Evolutionary conservation across 2,329 filamentous ascomycete species (phyloP), one percentile per base, ranked within the genome.

Genomic region (Fusarium illudens): DNA sequence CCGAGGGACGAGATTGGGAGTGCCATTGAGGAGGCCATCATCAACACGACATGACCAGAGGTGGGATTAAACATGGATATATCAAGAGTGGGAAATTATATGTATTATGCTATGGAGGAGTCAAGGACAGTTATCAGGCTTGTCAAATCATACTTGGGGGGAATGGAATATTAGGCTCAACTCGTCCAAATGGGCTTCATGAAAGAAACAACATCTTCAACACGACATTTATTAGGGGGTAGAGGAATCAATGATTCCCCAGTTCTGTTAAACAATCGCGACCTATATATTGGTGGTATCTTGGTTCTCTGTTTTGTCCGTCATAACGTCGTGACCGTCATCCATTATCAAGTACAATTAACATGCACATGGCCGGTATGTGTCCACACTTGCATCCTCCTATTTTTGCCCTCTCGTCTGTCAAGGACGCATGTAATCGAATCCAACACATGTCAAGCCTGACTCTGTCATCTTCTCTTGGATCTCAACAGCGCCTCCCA

Each of bases 401-500:
- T 50, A 36, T 52, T 44, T 55, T 33, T 37, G 42, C 29, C 25
- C 34, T 53, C 32, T 27, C 42, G 22, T 34, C 30, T 19, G 11
- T 59, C 32, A 25, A 56, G 30, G 13, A 34, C 51, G 36, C 22
- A 33, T 4, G 17, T 13, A 20, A 50, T 42, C 20, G 20, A 20
- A 27, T 27, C 25, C 25, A 30, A 34, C 15, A 11, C 19, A 51
- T 34, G 30, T 17, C 20, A 44, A 30, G 48, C 12, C 12, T 37
- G 4, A 15, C 19, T 19, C 20, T 12, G 27, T 64, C 34, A 72
- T 55, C 56, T 46, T 54, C 72, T 71, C 58, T 74, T 72, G 2
- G 72, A 70, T 51, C 72, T 70, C 12, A 74, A 48, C 4, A 74
- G 20, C 20, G 56, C 71, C 50, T 74, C 71, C 72, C 72, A 74